Conservation (phyloP, 139 green algal species). For the Chlamydomonas asymmetrica region DNA sequence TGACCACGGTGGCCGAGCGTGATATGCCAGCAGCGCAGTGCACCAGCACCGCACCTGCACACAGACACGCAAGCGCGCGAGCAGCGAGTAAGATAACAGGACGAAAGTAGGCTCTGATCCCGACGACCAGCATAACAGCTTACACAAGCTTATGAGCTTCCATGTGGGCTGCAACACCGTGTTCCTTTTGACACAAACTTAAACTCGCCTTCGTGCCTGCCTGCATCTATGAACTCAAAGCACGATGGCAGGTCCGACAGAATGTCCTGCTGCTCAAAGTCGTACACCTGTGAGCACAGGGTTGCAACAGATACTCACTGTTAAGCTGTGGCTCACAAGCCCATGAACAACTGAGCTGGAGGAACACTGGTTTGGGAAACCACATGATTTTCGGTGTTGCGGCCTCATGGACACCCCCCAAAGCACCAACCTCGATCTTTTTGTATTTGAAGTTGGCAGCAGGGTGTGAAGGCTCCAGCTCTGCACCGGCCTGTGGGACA, state of each 20-base stretch:
- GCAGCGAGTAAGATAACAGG: background rate
- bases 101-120: background rate
- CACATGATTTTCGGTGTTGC: too few species aligned
- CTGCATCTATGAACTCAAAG: constrained; percentile 45
- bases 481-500: too few species aligned
- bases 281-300: too few species aligned
- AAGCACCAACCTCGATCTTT: too few species aligned
- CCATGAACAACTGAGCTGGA: too few species aligned
- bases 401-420: too few species aligned
- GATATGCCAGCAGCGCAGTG: constrained; percentile 39
- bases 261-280: constrained; percentile 40
- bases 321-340: too few species aligned
- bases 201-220: background rate
- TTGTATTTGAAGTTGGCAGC: too few species aligned
- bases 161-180: background rate
- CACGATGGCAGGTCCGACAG: constrained; percentile 26
- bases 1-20: constrained; percentile 35
- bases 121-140: background rate
- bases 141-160: background rate
- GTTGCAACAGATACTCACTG: too few species aligned
- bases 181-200: background rate
- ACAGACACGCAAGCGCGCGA: background rate
- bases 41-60: constrained; percentile 35
- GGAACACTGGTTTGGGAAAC: too few species aligned
- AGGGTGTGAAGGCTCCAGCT: too few species aligned